Conservation (phyloP, 2,329 filamentous ascomycete species). For the Helminthosporium solani region DNA sequence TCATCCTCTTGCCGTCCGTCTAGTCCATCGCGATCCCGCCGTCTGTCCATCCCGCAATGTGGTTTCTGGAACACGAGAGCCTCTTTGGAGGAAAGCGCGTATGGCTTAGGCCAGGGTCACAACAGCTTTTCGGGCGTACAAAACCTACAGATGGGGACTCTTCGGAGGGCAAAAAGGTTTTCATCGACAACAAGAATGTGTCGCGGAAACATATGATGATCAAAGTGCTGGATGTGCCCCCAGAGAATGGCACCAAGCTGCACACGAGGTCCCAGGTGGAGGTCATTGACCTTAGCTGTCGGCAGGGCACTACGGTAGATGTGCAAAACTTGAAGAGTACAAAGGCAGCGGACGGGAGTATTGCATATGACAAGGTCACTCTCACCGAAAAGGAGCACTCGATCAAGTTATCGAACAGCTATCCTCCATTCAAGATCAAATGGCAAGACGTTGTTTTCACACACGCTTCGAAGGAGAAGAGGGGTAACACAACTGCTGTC, state of each 20-base stretch:
- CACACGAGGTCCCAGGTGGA: constrained; percentile 67
- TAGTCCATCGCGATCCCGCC: neutral
- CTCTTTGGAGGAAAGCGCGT: constrained; percentile 63
- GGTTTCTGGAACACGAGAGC: constrained; percentile 57
- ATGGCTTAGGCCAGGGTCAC: constrained; percentile 84
- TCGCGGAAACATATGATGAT: constrained; percentile 87
- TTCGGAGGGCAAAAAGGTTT: constrained; percentile 44
- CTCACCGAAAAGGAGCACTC: constrained; percentile 52
- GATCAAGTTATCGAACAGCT: constrained; percentile 71
- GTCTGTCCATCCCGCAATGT: constrained; percentile 43
- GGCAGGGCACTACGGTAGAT: constrained; percentile 78
- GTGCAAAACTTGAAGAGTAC: constrained; percentile 63
- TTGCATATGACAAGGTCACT: constrained; percentile 26
- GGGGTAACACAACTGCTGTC: constrained; percentile 54
- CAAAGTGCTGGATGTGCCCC: constrained; percentile 63
- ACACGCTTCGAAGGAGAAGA: constrained; percentile 72
- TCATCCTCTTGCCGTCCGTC: neutral
- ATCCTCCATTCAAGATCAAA: constrained; percentile 65
- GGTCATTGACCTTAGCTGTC: constrained; percentile 75
- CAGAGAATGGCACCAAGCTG: constrained; percentile 66
- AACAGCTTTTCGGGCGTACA: constrained; percentile 82
- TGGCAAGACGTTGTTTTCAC: constrained; percentile 83
- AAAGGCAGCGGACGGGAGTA: constrained; percentile 43
- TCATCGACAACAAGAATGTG: constrained; percentile 76
- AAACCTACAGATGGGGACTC: constrained; percentile 54